Base-by-base conservation (phyloP, 176 grass and related monocot genomes). In the Bolboschoenus planiculmis region DNA sequence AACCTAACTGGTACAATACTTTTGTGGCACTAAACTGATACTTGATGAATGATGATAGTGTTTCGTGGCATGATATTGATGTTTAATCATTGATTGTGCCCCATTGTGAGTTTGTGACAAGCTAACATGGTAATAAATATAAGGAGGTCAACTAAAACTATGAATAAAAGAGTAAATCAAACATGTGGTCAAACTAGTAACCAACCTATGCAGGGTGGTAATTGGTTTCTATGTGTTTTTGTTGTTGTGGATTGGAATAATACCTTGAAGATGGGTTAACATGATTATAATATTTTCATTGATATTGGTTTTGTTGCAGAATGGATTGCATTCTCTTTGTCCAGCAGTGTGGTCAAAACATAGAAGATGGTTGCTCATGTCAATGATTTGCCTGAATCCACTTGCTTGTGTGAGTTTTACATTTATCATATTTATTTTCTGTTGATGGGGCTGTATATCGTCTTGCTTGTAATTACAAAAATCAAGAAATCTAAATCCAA, bases 281-380 rank as follows among this genome's bases (percentile, higher is more conserved):
- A 27, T 76, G 2, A 18, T 76, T 15, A 74, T 47, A 71, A 1
- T 84, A 14, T 66, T 53, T 34, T 48, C 56, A 18, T 60, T 50
- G 51, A 13, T 72, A 30, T 70, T 40, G 67, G 37, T 63, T 21
- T 58, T 9, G 11, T 87, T 91, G 24, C 87, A 94, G 92, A 94
- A 91, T 74, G 92, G 92, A 85, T 83, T 94, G 24, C 92, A 94
- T 85, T 94, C 92, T 18, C 63, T 94, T 62, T 94, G 92, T 62
- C 92, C 92, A 4, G 92, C 92, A 37, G 85, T 91, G 80, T 94
- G 89, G 89, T 94, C 92, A 67, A 94, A 91, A 60, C 89, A 94
- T 74, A 89, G 89, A 26, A 85, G 85, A 86, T 94, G 89, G 87
- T 31, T 94, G 57, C 84, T 94, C 85, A 94, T 94, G 92, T 94